Conservation (phyloP, 139 green algal species). For the Chlamydomonas asymmetrica region DNA sequence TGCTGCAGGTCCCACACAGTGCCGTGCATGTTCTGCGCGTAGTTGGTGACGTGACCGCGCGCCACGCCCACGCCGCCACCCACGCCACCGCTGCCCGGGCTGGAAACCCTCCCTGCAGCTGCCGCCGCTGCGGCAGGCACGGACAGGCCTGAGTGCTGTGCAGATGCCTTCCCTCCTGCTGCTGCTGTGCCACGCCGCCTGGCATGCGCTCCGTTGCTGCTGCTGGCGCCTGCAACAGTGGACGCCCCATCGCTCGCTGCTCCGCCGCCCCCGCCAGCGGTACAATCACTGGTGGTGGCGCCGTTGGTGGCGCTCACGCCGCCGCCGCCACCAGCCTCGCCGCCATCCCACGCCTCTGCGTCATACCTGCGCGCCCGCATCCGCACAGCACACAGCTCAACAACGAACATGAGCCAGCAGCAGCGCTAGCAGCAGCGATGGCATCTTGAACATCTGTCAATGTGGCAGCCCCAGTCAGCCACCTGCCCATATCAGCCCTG, state of each 20-base stretch:
- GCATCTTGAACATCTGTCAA: background rate
- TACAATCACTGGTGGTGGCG: no score
- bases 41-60: constrained; percentile 64
- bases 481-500: background rate
- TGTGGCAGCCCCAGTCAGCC: background rate
- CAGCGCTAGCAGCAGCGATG: no score
- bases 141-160: background rate
- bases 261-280: no score
- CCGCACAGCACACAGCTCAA: no score
- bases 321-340: no score
- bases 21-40: constrained; percentile 60
- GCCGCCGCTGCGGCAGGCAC: constrained; percentile 15
- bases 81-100: constrained; percentile 19
- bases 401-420: no score
- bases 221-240: no score
- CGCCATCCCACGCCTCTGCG: background rate
- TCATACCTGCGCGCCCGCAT: constrained; percentile 1
- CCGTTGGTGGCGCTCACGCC: no score
- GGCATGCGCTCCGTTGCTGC: no score
- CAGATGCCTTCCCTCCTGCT: background rate
- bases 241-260: no score
- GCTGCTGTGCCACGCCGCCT: no score
- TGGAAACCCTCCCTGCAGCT: constrained; percentile 34
- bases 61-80: constrained; percentile 35
- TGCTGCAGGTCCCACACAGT: constrained; percentile 53